These are phyloP conservation scores for Mucor ambiguus DNA, from an alignment of 371 early-diverging fungal species.

Conservation along the genomic window DNA sequence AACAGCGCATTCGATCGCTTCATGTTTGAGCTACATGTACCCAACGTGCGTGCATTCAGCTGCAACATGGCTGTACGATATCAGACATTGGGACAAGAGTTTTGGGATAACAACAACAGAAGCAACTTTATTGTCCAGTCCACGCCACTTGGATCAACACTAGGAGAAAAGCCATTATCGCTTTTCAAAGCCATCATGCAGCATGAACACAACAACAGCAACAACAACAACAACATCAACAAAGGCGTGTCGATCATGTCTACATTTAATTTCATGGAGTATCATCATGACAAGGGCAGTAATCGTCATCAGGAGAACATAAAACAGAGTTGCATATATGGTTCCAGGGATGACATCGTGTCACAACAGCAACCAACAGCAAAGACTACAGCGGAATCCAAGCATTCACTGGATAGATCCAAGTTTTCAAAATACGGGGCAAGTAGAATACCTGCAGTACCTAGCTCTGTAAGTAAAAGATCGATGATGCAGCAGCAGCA, in stretches of 20 bases:
- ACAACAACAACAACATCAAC: neutral
- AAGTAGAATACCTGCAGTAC: neutral
- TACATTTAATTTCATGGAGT: neutral
- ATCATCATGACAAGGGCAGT: neutral
- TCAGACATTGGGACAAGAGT: slow-evolving; percentile 55
- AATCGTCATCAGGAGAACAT: neutral
- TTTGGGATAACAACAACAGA: slow-evolving; percentile 77
- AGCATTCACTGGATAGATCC: neutral
- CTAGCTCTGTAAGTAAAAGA: neutral
- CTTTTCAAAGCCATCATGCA: neutral
- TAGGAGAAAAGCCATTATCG: neutral
- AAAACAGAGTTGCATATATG: neutral
- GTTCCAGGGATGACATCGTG: neutral
- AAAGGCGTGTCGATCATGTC: neutral
- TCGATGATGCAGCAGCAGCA: neutral
- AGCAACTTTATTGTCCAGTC: slow-evolving; percentile 38
- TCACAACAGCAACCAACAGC: neutral
- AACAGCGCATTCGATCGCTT: slow-evolving; percentile 25
- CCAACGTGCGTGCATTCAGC: neutral
- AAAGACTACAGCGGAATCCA: neutral
- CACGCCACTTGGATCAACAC: neutral
- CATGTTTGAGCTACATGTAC: slow-evolving; percentile 14
- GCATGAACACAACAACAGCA: neutral
- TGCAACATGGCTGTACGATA: slow-evolving; percentile 61
- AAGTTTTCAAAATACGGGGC: neutral